These are phyloP conservation scores for Suillus alpinus DNA, from an alignment of 768 basidiomycete species.

Conservation along the genomic window DNA sequence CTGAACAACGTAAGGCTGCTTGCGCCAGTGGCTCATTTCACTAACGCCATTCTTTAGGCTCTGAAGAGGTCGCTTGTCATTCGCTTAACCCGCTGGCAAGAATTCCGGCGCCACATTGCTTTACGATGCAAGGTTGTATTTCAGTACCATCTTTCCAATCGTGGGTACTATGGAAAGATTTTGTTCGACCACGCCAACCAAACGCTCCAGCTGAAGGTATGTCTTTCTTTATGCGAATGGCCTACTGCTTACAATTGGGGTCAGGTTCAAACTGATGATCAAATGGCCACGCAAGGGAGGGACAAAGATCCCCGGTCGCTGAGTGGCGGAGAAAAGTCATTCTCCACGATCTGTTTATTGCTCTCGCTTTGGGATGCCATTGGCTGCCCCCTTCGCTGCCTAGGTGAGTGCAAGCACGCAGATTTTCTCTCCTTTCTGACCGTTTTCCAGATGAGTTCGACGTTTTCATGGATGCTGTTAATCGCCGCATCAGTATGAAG, in stretches of 20 bases:
- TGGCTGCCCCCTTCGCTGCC: slow-evolving; percentile 88
- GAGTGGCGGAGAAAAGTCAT: slow-evolving; percentile 95
- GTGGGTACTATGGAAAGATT: slow-evolving; percentile 89
- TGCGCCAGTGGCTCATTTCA: neutral
- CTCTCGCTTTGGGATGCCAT: slow-evolving; percentile 97
- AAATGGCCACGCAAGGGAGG: slow-evolving; percentile 57
- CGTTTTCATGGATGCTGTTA: slow-evolving; percentile 95
- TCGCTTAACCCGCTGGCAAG: slow-evolving; percentile 77
- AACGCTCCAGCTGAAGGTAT: slow-evolving; percentile 64
- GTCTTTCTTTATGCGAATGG: slow-evolving; percentile 7
- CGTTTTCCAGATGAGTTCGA: slow-evolving; percentile 82
- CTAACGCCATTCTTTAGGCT: slow-evolving; percentile 41
- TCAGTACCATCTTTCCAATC: slow-evolving; percentile 74
- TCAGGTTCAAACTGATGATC: slow-evolving; percentile 83
- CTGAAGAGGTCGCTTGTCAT: slow-evolving; percentile 61
- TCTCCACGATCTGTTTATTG: slow-evolving; percentile 91
- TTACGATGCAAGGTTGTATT: slow-evolving; percentile 83
- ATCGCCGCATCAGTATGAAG: slow-evolving; percentile 89
- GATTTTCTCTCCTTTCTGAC: slow-evolving; percentile 11
- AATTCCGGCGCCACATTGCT: slow-evolving; percentile 88
- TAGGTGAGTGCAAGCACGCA: slow-evolving; percentile 48
- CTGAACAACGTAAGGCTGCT: slow-evolving; percentile 58
- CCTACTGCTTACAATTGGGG: slow-evolving; percentile 2
- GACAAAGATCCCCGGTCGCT: slow-evolving; percentile 86
- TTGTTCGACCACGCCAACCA: slow-evolving; percentile 73